Conservation (phyloP, 176 grass and related monocot species). For the Poa pratensis region DNA sequence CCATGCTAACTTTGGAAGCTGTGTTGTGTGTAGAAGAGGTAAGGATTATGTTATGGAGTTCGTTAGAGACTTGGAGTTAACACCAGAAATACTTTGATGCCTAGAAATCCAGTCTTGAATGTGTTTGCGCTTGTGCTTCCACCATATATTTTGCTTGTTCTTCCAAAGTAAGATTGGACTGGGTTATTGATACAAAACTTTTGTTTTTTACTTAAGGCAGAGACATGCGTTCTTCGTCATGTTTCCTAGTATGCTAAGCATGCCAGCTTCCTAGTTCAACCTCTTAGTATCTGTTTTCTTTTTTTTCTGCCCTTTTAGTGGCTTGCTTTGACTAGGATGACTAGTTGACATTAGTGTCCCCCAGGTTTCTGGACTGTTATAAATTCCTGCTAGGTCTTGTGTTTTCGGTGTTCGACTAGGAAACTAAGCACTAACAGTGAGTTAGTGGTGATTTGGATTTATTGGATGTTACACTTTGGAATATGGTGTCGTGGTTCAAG, state of each 20-base stretch:
- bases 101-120: background rate
- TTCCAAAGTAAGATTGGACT: too few species aligned
- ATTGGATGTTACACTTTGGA: too few species aligned
- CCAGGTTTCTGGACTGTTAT: background rate
- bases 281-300: background rate
- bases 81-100: slow-evolving; percentile 8
- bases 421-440: too few species aligned
- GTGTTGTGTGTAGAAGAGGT: slow-evolving; percentile 41
- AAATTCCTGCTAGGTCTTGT: background rate
- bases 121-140: background rate
- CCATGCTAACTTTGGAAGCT: slow-evolving; percentile 23
- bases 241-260: too few species aligned
- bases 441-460: too few species aligned
- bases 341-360: background rate
- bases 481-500: background rate
- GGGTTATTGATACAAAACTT: too few species aligned
- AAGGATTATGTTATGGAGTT: slow-evolving; percentile 23
- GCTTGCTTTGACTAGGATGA: slow-evolving; percentile 13
- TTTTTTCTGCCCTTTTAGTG: background rate
- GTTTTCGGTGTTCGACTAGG: background rate
- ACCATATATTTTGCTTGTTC: background rate
- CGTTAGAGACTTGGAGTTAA: background rate
- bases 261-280: background rate
- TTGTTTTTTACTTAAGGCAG: background rate
- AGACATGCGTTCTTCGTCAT: background rate